Percentiles rank a stretch among this genome's conserved stretches.
phyloP scores from a whole-genome alignment of 345 rosid genomes.

The Arabis alpina region DNA sequence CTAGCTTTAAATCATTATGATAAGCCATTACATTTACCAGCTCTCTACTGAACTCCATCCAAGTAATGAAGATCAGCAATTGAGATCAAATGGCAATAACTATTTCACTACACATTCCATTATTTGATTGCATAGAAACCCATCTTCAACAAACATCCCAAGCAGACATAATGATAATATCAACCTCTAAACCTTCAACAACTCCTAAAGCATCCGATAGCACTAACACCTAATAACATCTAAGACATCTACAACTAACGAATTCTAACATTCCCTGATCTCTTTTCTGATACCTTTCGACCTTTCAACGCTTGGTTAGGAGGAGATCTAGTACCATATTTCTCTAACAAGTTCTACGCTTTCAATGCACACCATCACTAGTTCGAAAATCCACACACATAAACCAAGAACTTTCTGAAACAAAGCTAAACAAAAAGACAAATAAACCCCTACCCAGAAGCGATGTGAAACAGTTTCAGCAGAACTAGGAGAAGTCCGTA shows the following conservation, averaged over 20 bases:
- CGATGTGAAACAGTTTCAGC: slow-evolving; percentile 86
- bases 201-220: slow-evolving; percentile 6
- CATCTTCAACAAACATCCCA: slow-evolving; percentile 1
- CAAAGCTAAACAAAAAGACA: slow-evolving; percentile 3
- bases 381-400: neutral
- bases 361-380: neutral
- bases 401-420: neutral
- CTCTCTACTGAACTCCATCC: slow-evolving; percentile 4
- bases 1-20: neutral
- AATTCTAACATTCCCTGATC: slow-evolving; percentile 5
- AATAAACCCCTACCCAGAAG: slow-evolving; percentile 71
- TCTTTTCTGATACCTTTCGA: slow-evolving; percentile 10
- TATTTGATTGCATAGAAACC: neutral
- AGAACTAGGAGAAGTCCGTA: slow-evolving; percentile 57
- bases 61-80: neutral
- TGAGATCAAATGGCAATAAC: slow-evolving; percentile 5
- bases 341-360: neutral
- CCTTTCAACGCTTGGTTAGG: neutral
- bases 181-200: slow-evolving; percentile 9
- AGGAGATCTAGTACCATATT: neutral
- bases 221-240: neutral
- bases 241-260: neutral
- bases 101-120: neutral
- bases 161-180: slow-evolving; percentile 1
- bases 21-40: slow-evolving; percentile 16